phyloP scores from a whole-genome alignment of 495 filamentous ascomycete species.

The Talaromyces stipitatus region DNA sequence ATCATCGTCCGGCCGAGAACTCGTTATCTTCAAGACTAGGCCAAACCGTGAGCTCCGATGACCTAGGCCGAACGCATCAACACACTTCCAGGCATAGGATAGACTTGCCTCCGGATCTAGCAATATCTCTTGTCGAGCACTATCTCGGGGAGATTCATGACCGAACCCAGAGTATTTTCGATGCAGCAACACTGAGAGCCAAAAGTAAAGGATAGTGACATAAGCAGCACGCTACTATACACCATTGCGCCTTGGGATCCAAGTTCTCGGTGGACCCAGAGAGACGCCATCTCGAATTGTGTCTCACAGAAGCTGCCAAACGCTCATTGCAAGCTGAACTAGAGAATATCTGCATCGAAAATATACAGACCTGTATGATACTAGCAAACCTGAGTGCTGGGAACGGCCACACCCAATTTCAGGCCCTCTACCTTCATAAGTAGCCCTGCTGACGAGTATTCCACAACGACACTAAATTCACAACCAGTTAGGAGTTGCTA shows the following conservation, averaged over 20 bases:
- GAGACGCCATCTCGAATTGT: background rate
- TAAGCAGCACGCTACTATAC: background rate
- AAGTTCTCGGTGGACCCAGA: background rate
- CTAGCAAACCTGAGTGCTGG: background rate
- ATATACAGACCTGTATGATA: slow-evolving; percentile 1
- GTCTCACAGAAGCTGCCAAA: background rate
- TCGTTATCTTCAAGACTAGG: too few relatives aligned
- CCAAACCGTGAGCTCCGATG: too few relatives aligned
- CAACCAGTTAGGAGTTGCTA: too few relatives aligned
- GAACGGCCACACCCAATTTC: background rate
- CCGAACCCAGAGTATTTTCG: background rate
- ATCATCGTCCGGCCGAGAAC: too few relatives aligned
- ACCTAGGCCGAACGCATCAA: too few relatives aligned
- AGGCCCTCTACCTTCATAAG: background rate
- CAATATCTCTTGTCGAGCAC: background rate
- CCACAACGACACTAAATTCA: too few relatives aligned
- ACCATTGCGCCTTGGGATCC: background rate
- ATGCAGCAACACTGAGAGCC: background rate
- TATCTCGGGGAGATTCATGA: background rate
- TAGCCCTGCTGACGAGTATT: too few relatives aligned
- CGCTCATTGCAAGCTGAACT: background rate
- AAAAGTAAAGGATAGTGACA: background rate
- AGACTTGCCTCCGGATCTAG: too few relatives aligned
- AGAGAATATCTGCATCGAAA: background rate
- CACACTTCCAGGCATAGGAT: too few relatives aligned